These are phyloP conservation scores for Stephanodiscus triporus DNA, from an alignment of 108 stramenopile genomes.

Conservation along the genomic window DNA sequence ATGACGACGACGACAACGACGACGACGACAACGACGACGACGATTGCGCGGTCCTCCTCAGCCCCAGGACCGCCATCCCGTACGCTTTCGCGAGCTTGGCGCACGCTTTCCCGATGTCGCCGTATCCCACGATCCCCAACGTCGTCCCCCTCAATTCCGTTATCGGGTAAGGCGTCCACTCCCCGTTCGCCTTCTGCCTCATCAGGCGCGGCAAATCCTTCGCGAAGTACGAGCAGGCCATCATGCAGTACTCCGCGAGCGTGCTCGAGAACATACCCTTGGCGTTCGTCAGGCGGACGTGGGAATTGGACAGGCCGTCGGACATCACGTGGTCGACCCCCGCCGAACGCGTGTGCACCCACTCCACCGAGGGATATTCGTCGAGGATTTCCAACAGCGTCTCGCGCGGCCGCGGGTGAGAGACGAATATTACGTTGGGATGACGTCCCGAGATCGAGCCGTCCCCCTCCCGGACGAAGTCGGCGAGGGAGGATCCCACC, in stretches of 20 bases:
- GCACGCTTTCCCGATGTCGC: slow-evolving; percentile 85
- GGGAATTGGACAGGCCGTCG: slow-evolving; percentile 40
- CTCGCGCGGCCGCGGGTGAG: slow-evolving; percentile 60
- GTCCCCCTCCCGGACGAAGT: slow-evolving; percentile 58
- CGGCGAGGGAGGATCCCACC: slow-evolving; percentile 57
- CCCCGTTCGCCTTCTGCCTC: slow-evolving; percentile 60
- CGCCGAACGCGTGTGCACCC: slow-evolving; percentile 86
- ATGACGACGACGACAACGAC: too few relatives aligned
- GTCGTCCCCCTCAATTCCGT: slow-evolving; percentile 79
- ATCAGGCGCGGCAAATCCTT: slow-evolving; percentile 90
- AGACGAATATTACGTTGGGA: slow-evolving; percentile 78
- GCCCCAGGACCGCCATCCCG: slow-evolving; percentile 83
- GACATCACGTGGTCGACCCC: slow-evolving; percentile 79
- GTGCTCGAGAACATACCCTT: slow-evolving; percentile 87
- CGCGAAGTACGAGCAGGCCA: slow-evolving; percentile 90
- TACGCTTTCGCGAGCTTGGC: slow-evolving; percentile 83
- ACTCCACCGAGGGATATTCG: slow-evolving; percentile 64
- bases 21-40: too few relatives aligned
- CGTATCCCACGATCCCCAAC: slow-evolving; percentile 89
- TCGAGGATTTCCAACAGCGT: slow-evolving; percentile 59
- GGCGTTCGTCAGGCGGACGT: slow-evolving; percentile 84
- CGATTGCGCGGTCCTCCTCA: slow-evolving; percentile 61
- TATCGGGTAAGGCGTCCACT: slow-evolving; percentile 80
- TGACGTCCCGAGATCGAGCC: slow-evolving; percentile 44
- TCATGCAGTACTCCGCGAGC: slow-evolving; percentile 89